A percentile compares a stretch with the other conserved stretches of the same genome.
Evolutionary conservation across 495 filamentous ascomycete genomes (phyloP).

Genomic region (Astrothelium subdiscretum): DNA sequence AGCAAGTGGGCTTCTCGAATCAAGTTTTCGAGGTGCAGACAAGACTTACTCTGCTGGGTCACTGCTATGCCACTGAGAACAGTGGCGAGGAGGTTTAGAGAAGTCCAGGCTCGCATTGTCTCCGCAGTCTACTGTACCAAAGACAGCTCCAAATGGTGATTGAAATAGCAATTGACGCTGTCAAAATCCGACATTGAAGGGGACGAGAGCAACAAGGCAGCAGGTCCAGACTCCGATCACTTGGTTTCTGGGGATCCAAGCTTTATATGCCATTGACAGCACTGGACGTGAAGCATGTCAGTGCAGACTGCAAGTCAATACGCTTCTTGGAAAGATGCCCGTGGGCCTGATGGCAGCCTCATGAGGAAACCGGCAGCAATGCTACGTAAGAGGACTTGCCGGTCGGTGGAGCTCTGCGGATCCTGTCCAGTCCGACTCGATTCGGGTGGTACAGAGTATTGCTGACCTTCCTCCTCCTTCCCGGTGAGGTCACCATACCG

Average conservation of each 20-base stretch:
- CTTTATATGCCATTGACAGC: background rate
- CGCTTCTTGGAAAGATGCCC: background rate
- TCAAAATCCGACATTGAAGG: background rate
- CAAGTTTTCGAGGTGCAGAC: too few species aligned
- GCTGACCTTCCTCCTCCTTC: background rate
- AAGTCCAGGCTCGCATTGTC: background rate
- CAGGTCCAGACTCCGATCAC: background rate
- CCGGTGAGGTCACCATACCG: background rate
- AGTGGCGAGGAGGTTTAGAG: background rate
- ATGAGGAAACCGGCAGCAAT: background rate
- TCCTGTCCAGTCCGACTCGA: background rate
- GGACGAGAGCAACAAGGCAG: background rate
- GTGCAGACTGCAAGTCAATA: conserved; percentile 1
- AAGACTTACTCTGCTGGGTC: background rate
- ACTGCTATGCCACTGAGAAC: background rate
- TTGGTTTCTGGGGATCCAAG: background rate
- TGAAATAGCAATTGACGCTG: background rate
- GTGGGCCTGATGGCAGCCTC: background rate
- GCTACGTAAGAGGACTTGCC: background rate
- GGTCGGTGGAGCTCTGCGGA: background rate
- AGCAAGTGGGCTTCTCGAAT: background rate
- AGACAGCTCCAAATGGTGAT: background rate
- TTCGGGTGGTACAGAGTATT: background rate
- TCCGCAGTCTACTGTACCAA: background rate
- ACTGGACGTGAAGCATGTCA: background rate